These are phyloP conservation scores for Pseudozyma pruni DNA, from an alignment of 1,284 basidiomycete genomes.

Conservation along the genomic window DNA sequence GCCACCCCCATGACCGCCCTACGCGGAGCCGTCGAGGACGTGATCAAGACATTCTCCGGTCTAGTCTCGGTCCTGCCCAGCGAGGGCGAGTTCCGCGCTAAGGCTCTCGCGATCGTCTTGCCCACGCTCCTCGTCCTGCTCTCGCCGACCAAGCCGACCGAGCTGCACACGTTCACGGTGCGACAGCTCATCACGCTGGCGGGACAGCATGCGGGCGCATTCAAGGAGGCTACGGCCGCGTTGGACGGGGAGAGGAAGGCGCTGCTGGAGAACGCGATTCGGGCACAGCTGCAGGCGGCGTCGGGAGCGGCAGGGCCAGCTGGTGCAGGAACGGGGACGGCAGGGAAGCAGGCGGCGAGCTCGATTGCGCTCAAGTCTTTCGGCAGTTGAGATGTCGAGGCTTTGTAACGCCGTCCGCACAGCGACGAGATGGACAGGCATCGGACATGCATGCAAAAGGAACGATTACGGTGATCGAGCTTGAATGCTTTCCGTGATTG, in stretches of 20 bases:
- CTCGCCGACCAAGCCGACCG: conserved; percentile 68
- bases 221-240: conserved; percentile 84
- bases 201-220: conserved; percentile 77
- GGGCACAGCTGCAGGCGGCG: conserved; percentile 29
- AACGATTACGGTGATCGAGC: not conserved
- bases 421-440: not conserved
- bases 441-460: not conserved
- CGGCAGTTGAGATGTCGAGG: conserved; percentile 12
- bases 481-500: not conserved
- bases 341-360: conserved; percentile 10
- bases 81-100: conserved; percentile 68
- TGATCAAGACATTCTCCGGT: conserved; percentile 81
- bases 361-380: conserved; percentile 55
- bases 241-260: conserved; percentile 76
- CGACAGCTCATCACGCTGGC: conserved; percentile 81
- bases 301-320: not conserved
- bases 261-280: conserved; percentile 79
- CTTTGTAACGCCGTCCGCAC: too few relatives aligned
- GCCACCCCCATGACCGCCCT: conserved; percentile 69
- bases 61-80: conserved; percentile 68
- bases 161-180: conserved; percentile 76
- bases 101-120: conserved; percentile 79
- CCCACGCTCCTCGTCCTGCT: conserved; percentile 82
- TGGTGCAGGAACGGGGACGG: not conserved
- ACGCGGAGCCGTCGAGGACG: conserved; percentile 76